These are phyloP conservation scores for Emmonsiellopsis sp. DNA, from an alignment of 2,329 filamentous ascomycete species.

Conservation along the genomic window DNA sequence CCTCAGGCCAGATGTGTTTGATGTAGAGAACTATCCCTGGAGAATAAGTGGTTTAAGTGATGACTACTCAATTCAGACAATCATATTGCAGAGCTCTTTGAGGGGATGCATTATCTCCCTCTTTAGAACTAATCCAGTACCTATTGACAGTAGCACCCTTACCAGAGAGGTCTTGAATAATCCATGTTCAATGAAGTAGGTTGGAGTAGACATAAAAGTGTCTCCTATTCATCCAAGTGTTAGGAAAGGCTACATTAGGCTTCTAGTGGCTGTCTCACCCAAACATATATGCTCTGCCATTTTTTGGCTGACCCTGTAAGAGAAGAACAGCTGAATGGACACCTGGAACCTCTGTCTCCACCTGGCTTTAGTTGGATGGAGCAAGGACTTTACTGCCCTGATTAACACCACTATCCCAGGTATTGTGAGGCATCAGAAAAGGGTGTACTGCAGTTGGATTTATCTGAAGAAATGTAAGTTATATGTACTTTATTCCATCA, in stretches of 20 bases:
- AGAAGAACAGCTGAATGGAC: neutral
- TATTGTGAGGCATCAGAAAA: neutral
- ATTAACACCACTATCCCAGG: conserved; percentile 2
- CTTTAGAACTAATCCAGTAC: neutral
- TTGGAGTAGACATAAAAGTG: conserved; percentile 2
- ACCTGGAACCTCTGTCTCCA: neutral
- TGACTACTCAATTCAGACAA: neutral
- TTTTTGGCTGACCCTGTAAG: neutral
- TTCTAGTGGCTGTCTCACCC: neutral
- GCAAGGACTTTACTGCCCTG: neutral
- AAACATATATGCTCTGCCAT: conserved; percentile 3
- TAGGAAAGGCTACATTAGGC: neutral
- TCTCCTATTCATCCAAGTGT: neutral
- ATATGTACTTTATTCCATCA: too few relatives aligned
- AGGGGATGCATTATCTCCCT: neutral
- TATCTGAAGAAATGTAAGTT: neutral
- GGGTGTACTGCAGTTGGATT: neutral
- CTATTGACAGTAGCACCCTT: neutral
- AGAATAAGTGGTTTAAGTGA: neutral
- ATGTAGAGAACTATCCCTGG: neutral
- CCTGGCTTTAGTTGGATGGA: neutral
- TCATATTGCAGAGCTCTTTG: neutral
- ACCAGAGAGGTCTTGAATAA: too few relatives aligned
- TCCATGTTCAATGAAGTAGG: neutral
- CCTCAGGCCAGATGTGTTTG: neutral